Evolutionary conservation across 805 yeast genomes (phyloP).

Genomic region (Yarrowia bubula): DNA sequence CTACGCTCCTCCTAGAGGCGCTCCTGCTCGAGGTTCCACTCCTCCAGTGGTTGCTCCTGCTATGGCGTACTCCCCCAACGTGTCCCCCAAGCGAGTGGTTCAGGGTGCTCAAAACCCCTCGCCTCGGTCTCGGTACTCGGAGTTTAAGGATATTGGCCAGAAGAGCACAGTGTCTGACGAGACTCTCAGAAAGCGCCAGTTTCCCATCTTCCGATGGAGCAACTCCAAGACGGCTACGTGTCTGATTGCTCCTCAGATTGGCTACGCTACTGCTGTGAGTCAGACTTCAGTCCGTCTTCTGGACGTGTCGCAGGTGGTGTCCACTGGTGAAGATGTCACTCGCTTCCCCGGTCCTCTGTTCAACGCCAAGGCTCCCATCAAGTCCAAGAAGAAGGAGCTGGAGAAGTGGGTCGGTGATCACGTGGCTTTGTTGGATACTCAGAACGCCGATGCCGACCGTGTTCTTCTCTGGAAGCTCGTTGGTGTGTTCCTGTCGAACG

Average conservation of each 20-base stretch:
- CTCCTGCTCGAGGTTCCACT: conserved; percentile 10
- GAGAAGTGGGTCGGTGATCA: conserved; percentile 62
- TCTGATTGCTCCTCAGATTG: conserved; percentile 45
- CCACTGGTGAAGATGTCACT: conserved; percentile 36
- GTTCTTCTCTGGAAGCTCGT: conserved; percentile 41
- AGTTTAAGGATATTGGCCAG: conserved; percentile 23
- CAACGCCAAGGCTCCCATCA: conserved; percentile 42
- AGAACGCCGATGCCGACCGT: conserved; percentile 31
- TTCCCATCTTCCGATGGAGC: conserved; percentile 74
- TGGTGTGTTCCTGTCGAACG: conserved; percentile 38
- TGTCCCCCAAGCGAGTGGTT: conserved; percentile 17
- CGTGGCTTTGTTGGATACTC: conserved; percentile 34
- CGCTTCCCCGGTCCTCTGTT: conserved; percentile 69
- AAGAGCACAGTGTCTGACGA: conserved; percentile 34
- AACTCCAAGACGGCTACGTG: conserved; percentile 47
- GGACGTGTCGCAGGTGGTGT: conserved; percentile 35
- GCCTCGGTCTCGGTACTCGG: conserved; percentile 6
- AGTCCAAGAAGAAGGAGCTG: conserved; percentile 62
- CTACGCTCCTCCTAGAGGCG: conserved; percentile 23
- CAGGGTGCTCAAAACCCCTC: not conserved
- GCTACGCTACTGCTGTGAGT: conserved; percentile 39
- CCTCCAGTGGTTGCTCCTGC: conserved; percentile 9
- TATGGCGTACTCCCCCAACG: conserved; percentile 6
- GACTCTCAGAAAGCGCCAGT: conserved; percentile 58
- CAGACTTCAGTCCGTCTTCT: conserved; percentile 37